Evolutionary conservation across 1,284 basidiomycete genomes (phyloP), one percentile per base, ranked within the genome.

Genomic region (Cystobasidium slooffiae): DNA sequence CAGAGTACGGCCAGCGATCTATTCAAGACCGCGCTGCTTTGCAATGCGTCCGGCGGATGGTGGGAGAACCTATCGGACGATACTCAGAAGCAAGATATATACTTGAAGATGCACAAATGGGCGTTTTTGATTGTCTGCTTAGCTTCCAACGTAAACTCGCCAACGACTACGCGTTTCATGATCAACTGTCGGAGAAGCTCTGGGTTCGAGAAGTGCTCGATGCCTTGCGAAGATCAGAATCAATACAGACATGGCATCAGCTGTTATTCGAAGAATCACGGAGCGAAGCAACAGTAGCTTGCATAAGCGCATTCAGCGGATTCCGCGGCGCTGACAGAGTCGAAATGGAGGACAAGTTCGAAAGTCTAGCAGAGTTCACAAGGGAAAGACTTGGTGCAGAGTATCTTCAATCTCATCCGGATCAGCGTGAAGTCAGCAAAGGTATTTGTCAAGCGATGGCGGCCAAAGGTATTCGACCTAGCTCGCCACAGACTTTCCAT

Each of bases 401-500:
- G 24, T 53, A 31, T 12, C 22, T 62, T 31, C 12, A 59, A 0
- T 41, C 37, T 8, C 22, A 22, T 31, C 69, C 69, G 4, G 69
- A 72, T 52, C 69, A 51, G 31, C 41, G 44, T 6, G 69, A 72
- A 43, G 49, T 72, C 24, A 52, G 58, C 20, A 63, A 51, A 16
- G 47, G 46, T 4, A 72, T 72, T 46, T 72, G 69, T 41, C 46
- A 53, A 16, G 69, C 69, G 31, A 31, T 72, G 59, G 49, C 44
- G 1, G 47, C 44, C 3, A 72, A 64, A n/a, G 69, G 69, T 18
- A 41, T 72, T 10, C 37, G 46, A 39, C 49, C 52, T 14, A 53
- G 41, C 47, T 24, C 75, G 81, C 77, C 70, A 10, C 24, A 63
- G 24, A 64, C 78, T 10, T 86, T 86, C 77, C 82, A 84, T 75